phyloP scores from a whole-genome alignment of 129 eudicot genomes.

The sunflower (Helianthus annuus) region DNA sequence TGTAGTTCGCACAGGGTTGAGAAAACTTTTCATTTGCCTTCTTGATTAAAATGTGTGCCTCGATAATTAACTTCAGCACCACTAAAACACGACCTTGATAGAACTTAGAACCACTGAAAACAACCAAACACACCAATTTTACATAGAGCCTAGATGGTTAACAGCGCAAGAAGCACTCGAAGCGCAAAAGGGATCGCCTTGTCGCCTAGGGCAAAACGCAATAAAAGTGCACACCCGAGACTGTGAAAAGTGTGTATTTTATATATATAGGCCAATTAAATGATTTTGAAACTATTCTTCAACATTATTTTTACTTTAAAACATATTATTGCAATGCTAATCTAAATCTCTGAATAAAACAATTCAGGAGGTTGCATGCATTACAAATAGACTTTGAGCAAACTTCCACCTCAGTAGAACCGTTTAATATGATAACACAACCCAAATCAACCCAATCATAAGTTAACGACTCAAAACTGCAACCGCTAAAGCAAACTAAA shows the following conservation, averaged over 20 bases:
- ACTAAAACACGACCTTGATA: background rate
- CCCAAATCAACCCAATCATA: background rate
- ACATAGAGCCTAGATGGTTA: background rate
- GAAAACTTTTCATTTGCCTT: background rate
- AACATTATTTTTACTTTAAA: background rate
- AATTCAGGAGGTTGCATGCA: background rate
- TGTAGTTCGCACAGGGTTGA: background rate
- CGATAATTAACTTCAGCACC: background rate
- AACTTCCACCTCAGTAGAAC: background rate
- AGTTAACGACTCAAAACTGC: background rate
- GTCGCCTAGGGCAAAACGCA: too few species aligned
- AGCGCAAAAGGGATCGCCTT: too few species aligned
- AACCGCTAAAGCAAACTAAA: background rate
- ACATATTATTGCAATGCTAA: background rate
- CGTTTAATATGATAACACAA: background rate
- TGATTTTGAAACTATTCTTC: too few species aligned
- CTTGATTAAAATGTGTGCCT: background rate
- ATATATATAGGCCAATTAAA: too few species aligned
- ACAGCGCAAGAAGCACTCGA: too few species aligned
- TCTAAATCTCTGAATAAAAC: background rate
- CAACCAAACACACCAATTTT: background rate
- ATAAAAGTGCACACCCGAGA: too few species aligned
- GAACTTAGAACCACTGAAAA: background rate
- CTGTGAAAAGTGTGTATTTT: too few species aligned
- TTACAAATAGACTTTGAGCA: background rate